Evolutionary conservation across 352 stramenopile species (phyloP).

Genomic region (Blastocystis sp.): DNA sequence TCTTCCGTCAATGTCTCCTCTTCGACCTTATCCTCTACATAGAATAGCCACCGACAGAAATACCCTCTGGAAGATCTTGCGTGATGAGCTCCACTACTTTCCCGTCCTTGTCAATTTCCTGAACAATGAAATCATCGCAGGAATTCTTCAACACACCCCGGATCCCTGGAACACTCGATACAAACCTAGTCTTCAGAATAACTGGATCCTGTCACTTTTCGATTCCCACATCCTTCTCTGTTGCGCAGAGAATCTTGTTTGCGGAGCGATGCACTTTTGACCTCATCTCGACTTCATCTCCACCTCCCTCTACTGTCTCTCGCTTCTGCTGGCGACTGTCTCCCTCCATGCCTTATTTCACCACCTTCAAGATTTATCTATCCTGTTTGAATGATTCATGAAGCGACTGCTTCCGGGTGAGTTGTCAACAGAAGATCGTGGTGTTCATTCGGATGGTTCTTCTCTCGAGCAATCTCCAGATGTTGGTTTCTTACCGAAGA

Average conservation of each 20-base stretch:
- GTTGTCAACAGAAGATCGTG: neutral
- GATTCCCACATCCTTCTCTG: conserved; percentile 45
- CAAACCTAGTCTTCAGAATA: neutral
- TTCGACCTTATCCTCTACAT: neutral
- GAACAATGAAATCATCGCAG: conserved; percentile 55
- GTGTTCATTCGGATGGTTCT: neutral
- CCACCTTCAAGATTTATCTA: neutral
- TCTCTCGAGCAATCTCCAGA: too few species aligned
- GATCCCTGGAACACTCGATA: neutral
- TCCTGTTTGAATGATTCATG: neutral
- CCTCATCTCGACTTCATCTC: neutral
- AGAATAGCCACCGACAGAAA: neutral
- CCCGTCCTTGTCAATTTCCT: conserved; percentile 49
- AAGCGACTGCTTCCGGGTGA: conserved; percentile 12
- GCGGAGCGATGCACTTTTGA: neutral
- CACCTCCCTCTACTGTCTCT: neutral
- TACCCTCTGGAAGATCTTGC: neutral
- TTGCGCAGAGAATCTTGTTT: neutral
- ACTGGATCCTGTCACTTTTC: neutral
- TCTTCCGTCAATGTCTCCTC: conserved; percentile 23
- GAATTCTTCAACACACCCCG: conserved; percentile 42
- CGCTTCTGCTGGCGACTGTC: neutral
- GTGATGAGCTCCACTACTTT: conserved; percentile 13
- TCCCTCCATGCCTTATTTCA: neutral
- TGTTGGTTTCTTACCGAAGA: too few species aligned